Evolutionary conservation across 2,329 filamentous ascomycete genomes (phyloP), one percentile per base, ranked within the genome.

Genomic region (Teratosphaeria pseudoeucalypti): DNA sequence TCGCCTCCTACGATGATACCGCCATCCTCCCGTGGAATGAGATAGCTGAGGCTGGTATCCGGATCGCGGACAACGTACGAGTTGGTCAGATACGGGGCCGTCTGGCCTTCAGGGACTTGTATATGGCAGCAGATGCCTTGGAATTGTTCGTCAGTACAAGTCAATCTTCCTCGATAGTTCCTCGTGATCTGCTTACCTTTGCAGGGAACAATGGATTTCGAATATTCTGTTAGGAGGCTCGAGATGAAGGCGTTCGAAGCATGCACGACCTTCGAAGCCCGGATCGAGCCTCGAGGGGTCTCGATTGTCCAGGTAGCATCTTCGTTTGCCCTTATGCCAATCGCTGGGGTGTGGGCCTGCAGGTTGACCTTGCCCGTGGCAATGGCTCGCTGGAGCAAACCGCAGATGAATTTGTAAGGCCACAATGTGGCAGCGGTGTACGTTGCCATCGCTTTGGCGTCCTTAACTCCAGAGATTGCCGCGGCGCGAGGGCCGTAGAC

Each of bases 361-460:
- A 91, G 76, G 65, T 90, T 90, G 65, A 90, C 83, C 5, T 39
- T 56, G n/a, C 68, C 72, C 0, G 71, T 71, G 29, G 76, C 70
- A 4, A 79, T 68, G 0, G 87, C 78, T 11, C 75, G 72, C 70
- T 87, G 83, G 1, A 95, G 75, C 0, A 91, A 77, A 74, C 85
- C 86, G 2, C 82, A 77, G 2, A 94, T 84, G 16, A 94, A 80
- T 74, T 91, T 92, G 73, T 92, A 92, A 0, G 89, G 88, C 87
- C 86, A 89, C 37, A 89, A 68, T 65, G 82, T 84, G 0, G 82
- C 87, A 0, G 88, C 87, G 56, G 82, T 71, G 54, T 34, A 58
- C 4, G 19, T 49, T n/a, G 27, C 39, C 11, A 12, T 27, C 2
- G 67, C 70, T 54, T 71, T 70, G 1, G 74, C 74, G 2, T 70